Evolutionary conservation across 2,329 filamentous ascomycete species (phyloP).

Genomic region (Ampelomyces quisqualis): DNA sequence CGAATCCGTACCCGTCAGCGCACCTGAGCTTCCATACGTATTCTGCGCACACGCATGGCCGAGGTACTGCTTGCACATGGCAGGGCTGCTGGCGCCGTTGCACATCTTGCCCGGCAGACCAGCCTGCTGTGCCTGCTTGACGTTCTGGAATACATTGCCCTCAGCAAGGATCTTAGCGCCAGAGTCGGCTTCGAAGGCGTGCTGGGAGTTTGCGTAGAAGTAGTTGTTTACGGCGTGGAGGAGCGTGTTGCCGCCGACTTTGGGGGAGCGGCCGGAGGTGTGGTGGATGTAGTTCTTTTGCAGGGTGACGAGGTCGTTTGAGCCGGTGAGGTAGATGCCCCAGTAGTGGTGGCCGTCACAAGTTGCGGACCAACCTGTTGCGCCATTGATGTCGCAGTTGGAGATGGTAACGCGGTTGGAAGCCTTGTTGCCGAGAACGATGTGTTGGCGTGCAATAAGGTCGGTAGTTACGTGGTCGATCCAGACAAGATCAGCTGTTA

Average conservation of each 20-base stretch:
- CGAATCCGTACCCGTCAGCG: constrained; percentile 44
- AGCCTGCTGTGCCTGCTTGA: constrained; percentile 45
- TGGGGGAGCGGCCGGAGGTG: constrained; percentile 58
- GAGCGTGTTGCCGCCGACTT: constrained; percentile 57
- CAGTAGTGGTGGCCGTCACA: constrained; percentile 63
- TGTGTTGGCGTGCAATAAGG: constrained; percentile 61
- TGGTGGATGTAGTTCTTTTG: constrained; percentile 64
- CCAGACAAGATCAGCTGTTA: constrained; percentile 23
- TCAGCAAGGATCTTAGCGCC: constrained; percentile 53
- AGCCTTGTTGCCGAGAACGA: constrained; percentile 58
- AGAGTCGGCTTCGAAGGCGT: constrained; percentile 57
- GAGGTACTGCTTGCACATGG: constrained; percentile 49
- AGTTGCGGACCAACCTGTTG: constrained; percentile 56
- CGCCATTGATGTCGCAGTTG: constrained; percentile 61
- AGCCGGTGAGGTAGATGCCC: constrained; percentile 59
- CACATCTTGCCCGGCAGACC: constrained; percentile 48
- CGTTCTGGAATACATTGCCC: constrained; percentile 61
- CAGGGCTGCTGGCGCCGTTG: constrained; percentile 33
- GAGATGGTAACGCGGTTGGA: constrained; percentile 60
- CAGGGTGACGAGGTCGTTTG: constrained; percentile 58
- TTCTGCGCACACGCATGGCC: constrained; percentile 56
- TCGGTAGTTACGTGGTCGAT: constrained; percentile 50
- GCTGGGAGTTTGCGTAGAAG: constrained; percentile 57
- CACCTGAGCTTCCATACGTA: constrained; percentile 33
- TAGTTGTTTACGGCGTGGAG: constrained; percentile 65